Conservation (phyloP, 345 rosid species). For the Camelina hispida region DNA sequence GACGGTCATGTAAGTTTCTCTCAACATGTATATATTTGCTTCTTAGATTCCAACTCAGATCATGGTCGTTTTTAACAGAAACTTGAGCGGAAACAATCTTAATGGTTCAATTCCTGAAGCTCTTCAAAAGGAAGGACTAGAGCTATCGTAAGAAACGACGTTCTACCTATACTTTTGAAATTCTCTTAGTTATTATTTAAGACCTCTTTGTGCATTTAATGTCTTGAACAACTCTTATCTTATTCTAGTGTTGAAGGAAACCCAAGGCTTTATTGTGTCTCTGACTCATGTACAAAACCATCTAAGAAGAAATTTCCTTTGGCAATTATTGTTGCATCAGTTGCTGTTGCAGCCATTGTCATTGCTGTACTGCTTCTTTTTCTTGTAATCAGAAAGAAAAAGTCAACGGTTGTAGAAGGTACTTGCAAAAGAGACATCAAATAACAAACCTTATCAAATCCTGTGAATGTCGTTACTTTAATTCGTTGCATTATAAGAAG, state of each 20-base stretch:
- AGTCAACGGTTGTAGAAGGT: neutral
- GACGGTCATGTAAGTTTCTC: slow-evolving; percentile 48
- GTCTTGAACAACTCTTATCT: too few relatives aligned
- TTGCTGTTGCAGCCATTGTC: neutral
- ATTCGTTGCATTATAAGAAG: too few relatives aligned
- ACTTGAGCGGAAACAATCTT: slow-evolving; percentile 43
- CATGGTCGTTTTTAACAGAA: slow-evolving; percentile 33
- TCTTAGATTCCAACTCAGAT: neutral
- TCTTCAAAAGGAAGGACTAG: neutral
- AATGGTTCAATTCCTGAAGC: slow-evolving; percentile 45
- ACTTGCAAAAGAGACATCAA: neutral
- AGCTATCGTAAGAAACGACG: neutral
- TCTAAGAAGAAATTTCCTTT: neutral
- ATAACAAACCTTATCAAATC: neutral
- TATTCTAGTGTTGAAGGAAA: slow-evolving; percentile 13
- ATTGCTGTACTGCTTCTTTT: slow-evolving; percentile 3
- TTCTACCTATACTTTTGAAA: neutral
- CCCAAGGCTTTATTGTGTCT: slow-evolving; percentile 9
- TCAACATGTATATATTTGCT: too few relatives aligned
- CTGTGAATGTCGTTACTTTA: neutral
- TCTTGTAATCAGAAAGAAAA: slow-evolving; percentile 8
- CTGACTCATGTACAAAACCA: neutral
- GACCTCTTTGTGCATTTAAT: too few relatives aligned
- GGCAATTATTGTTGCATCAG: slow-evolving; percentile 10
- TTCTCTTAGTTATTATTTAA: too few relatives aligned